phyloP scores from a whole-genome alignment of 345 rosid genomes.

The Psidium guajava region DNA sequence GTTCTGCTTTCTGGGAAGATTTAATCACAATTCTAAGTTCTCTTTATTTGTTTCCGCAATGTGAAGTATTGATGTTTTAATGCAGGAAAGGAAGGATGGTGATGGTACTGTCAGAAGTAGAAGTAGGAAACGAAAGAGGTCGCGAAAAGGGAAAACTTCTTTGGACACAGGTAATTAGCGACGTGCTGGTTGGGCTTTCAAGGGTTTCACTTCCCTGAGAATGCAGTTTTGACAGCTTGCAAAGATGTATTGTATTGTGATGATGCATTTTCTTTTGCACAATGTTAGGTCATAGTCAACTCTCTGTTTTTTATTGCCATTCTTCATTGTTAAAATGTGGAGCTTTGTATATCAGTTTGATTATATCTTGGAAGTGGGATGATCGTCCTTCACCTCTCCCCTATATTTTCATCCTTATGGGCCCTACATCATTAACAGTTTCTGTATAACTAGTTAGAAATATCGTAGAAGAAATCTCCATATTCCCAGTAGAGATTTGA shows the following conservation, averaged over 20 bases:
- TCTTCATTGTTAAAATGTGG: background rate
- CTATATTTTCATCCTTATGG: background rate
- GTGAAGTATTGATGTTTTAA: background rate
- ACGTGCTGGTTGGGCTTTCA: background rate
- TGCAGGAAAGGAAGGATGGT: constrained; percentile 26
- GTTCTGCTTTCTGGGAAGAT: background rate
- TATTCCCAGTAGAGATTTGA: background rate
- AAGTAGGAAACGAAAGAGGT: constrained; percentile 39
- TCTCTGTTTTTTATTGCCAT: background rate
- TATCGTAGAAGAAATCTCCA: background rate
- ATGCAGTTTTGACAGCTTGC: background rate
- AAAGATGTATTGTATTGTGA: background rate
- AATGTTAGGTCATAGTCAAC: background rate
- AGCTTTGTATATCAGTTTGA: background rate
- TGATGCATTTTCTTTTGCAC: background rate
- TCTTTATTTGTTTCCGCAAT: background rate
- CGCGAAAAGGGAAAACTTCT: constrained; percentile 7
- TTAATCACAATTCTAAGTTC: background rate
- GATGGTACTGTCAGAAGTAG: constrained; percentile 13
- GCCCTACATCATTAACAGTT: background rate
- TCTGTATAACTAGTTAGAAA: background rate
- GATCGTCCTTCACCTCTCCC: background rate
- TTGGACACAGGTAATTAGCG: background rate
- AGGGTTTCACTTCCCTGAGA: background rate
- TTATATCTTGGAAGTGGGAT: background rate